Base-by-base conservation (phyloP, 768 basidiomycete genomes). In the Calocybe gangraenosa region DNA sequence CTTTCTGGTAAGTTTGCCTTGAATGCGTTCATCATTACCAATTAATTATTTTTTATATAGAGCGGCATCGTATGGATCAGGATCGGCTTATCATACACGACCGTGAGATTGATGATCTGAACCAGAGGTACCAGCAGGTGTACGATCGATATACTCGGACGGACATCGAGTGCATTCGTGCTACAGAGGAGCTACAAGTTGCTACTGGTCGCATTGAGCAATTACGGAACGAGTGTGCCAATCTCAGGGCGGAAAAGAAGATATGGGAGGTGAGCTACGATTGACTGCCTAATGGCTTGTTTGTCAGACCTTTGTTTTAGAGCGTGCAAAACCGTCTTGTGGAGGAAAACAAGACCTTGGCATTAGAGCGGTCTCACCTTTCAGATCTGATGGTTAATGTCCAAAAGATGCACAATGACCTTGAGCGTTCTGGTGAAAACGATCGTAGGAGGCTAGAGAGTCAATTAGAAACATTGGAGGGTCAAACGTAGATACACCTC, bases 241-340 rank as follows among this genome's bases (percentile, higher is more conserved):
- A 90, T 60, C 75, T 96, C 14, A 81, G 87, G 34, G 93, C 92
- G 0, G 95, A 98, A 75, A 94, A 92, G 71, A 85, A 81, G 58
- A 88, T 94, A 28, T 92, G 87, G 86, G 89, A 91, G 83, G 92
- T 89, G 42, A 1, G 21, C 25, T n/a, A 19, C 17, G 20, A 10
- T 17, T 31, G 19, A 48, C 18, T 4, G 7, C 28, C 3, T 3
- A 8, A 14, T 47, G n/a, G 20, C 42, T 6, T 32, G n/a, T 57
- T 37, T 58, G 41, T 35, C 19, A 40, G n/a, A 21, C 25, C 5
- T 47, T 28, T 40, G 4, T 40, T 31, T 3, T 50, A 92, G 92
- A 80, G 78, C 50, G 77, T 88, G 23, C 91, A 96, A 73, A 57
- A 57, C 36, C 84, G 94, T 20, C 73, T 98, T 11, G 77, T 85